A percentile compares a stretch with the other conserved stretches of the same genome.
These are phyloP conservation scores for Malus hybrid DNA, from an alignment of 331 rosid genomes.

Conservation along the genomic window DNA sequence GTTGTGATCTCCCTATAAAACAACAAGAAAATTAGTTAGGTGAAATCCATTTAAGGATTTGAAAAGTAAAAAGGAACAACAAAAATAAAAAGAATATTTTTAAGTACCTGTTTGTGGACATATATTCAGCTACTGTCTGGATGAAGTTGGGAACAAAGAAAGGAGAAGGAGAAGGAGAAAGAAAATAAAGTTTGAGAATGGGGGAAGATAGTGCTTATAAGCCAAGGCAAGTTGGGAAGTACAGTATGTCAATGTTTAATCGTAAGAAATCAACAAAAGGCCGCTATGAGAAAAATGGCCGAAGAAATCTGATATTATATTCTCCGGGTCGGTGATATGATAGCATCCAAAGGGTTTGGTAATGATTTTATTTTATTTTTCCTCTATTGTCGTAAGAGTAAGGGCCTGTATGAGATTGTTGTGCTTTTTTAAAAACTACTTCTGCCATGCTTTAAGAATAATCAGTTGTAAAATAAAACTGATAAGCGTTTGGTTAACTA, in stretches of 20 bases:
- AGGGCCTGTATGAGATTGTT: too few relatives aligned
- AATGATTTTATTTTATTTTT: neutral
- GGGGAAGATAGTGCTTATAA: constrained; percentile 24
- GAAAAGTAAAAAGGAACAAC: neutral
- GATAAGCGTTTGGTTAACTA: too few relatives aligned
- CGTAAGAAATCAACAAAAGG: constrained; percentile 24
- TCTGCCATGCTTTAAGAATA: too few relatives aligned
- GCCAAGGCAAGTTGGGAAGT: constrained; percentile 20
- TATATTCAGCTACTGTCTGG: constrained; percentile 41
- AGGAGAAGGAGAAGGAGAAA: neutral
- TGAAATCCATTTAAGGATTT: neutral
- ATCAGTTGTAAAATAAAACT: too few relatives aligned
- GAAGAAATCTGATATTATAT: constrained; percentile 10
- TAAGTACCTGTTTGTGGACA: constrained; percentile 59
- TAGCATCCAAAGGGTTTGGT: constrained; percentile 4
- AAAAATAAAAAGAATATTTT: neutral
- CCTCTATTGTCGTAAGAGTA: neutral
- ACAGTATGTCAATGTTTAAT: constrained; percentile 39
- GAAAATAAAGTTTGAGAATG: constrained; percentile 10
- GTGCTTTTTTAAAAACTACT: too few relatives aligned
- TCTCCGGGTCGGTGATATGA: neutral
- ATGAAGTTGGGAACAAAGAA: neutral
- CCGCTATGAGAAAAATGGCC: constrained; percentile 6
- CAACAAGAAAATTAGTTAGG: neutral
- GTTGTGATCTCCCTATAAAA: constrained; percentile 34